phyloP scores from a whole-genome alignment of 2,329 filamentous ascomycete genomes.

The Stenocarpella maydis region DNA sequence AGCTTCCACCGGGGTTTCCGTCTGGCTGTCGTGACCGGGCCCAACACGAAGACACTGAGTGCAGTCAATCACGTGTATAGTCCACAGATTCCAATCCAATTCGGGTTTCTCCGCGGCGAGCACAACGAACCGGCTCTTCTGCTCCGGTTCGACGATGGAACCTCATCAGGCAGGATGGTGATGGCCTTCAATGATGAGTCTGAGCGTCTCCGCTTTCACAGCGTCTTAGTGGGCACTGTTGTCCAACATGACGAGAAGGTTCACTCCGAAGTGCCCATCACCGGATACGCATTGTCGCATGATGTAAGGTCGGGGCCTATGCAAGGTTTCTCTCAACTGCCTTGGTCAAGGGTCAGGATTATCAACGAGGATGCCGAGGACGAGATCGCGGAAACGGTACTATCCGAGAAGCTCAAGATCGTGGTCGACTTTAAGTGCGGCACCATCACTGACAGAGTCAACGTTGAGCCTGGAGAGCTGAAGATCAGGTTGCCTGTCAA shows the following conservation, averaged over 20 bases:
- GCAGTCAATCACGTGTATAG: slow-evolving; percentile 76
- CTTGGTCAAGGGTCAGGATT: slow-evolving; percentile 74
- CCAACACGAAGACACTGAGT: slow-evolving; percentile 79
- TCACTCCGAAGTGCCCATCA: slow-evolving; percentile 73
- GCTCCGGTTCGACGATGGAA: slow-evolving; percentile 73
- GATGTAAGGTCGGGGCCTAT: slow-evolving; percentile 59
- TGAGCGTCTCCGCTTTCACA: slow-evolving; percentile 76
- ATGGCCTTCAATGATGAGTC: slow-evolving; percentile 79
- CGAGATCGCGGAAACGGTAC: slow-evolving; percentile 71
- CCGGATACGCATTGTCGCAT: slow-evolving; percentile 69
- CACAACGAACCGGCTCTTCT: slow-evolving; percentile 74
- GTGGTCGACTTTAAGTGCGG: slow-evolving; percentile 79
- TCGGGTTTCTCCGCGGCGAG: slow-evolving; percentile 78
- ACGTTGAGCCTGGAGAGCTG: slow-evolving; percentile 79
- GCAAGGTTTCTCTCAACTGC: slow-evolving; percentile 57
- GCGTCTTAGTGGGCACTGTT: slow-evolving; percentile 76
- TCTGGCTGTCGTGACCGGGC: slow-evolving; percentile 78
- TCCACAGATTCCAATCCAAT: slow-evolving; percentile 74
- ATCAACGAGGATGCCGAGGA: slow-evolving; percentile 76
- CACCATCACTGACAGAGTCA: slow-evolving; percentile 83
- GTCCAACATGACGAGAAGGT: slow-evolving; percentile 73
- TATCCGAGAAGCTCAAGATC: slow-evolving; percentile 79
- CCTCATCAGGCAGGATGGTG: slow-evolving; percentile 74
- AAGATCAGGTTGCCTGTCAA: slow-evolving; percentile 71
- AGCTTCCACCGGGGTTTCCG: slow-evolving; percentile 82